A percentile compares a stretch with the other conserved stretches of the same genome.
These are phyloP conservation scores for Euphorbia pulcherrima DNA, from an alignment of 345 rosid species.

Conservation along the genomic window DNA sequence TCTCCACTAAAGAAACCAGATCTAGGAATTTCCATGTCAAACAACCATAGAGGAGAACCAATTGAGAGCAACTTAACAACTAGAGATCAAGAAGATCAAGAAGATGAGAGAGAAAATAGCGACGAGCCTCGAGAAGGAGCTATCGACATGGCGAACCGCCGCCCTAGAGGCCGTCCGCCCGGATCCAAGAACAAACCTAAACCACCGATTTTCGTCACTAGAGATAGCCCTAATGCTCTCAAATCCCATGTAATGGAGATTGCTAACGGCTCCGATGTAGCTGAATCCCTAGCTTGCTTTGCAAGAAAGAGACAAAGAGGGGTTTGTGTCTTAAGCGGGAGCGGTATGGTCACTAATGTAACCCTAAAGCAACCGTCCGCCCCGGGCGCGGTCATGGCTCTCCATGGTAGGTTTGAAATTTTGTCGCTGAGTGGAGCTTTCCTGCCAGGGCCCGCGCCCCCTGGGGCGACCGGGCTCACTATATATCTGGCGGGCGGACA, in stretches of 20 bases:
- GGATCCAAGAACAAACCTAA: slow-evolving; percentile 47
- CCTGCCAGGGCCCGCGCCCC: slow-evolving; percentile 25
- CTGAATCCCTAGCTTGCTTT: slow-evolving; percentile 53
- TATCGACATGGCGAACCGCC: slow-evolving; percentile 48
- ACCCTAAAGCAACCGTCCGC: slow-evolving; percentile 56
- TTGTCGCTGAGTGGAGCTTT: slow-evolving; percentile 24
- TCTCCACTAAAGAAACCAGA: slow-evolving; percentile 67
- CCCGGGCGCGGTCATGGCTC: slow-evolving; percentile 24
- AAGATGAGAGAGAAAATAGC: slow-evolving; percentile 48
- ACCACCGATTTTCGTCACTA: slow-evolving; percentile 67
- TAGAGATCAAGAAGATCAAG: slow-evolving; percentile 30
- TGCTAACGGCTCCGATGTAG: slow-evolving; percentile 52
- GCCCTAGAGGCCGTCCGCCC: slow-evolving; percentile 54
- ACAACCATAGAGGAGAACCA: slow-evolving; percentile 31
- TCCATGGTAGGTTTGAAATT: slow-evolving; percentile 28
- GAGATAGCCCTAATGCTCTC: slow-evolving; percentile 68
- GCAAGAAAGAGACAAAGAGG: slow-evolving; percentile 58
- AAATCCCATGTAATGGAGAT: slow-evolving; percentile 66
- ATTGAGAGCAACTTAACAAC: slow-evolving; percentile 34
- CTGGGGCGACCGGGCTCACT: slow-evolving; percentile 24
- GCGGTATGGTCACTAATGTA: slow-evolving; percentile 59
- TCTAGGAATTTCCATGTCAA: slow-evolving; percentile 64
- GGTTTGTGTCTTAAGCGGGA: slow-evolving; percentile 55
- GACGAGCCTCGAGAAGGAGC: slow-evolving; percentile 66
- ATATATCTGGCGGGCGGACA: slow-evolving; percentile 31